phyloP scores from a whole-genome alignment of 768 basidiomycete genomes.

The Sarcodon sp. region DNA sequence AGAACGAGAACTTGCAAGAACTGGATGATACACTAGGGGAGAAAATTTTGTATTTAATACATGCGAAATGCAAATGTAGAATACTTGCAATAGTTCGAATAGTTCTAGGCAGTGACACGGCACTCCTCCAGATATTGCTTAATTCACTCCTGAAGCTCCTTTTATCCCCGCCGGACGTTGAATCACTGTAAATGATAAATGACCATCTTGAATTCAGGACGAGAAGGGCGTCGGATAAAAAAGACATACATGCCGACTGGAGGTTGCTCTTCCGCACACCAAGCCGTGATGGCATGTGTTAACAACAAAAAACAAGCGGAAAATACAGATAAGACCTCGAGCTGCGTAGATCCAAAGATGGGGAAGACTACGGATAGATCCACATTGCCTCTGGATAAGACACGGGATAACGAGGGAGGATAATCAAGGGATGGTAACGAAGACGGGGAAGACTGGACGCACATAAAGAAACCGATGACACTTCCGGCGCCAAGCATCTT shows the following conservation, averaged over 20 bases:
- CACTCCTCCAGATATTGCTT: conserved; percentile 58
- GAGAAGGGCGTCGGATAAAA: neutral
- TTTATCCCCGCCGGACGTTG: conserved; percentile 9
- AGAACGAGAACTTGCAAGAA: conserved; percentile 48
- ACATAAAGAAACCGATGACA: conserved; percentile 84
- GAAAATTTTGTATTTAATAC: neutral
- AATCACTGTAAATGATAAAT: neutral
- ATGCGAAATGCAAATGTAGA: neutral
- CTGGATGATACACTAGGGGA: conserved; percentile 55
- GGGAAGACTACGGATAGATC: conserved; percentile 61
- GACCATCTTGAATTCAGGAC: neutral
- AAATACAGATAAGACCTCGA: conserved; percentile 71
- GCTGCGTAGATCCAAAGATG: conserved; percentile 65
- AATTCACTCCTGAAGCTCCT: conserved; percentile 31
- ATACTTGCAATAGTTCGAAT: conserved; percentile 72
- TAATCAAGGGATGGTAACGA: no score
- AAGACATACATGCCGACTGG: conserved; percentile 24
- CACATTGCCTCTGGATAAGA: conserved; percentile 55
- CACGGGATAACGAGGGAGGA: neutral
- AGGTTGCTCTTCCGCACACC: conserved; percentile 57
- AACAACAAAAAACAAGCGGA: conserved; percentile 54
- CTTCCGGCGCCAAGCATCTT: conserved; percentile 85
- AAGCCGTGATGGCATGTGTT: conserved; percentile 51
- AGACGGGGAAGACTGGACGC: conserved; percentile 17
- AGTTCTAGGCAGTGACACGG: conserved; percentile 51